Evolutionary conservation across 495 filamentous ascomycete species (phyloP).

Genomic region (Cetradonia linearis): DNA sequence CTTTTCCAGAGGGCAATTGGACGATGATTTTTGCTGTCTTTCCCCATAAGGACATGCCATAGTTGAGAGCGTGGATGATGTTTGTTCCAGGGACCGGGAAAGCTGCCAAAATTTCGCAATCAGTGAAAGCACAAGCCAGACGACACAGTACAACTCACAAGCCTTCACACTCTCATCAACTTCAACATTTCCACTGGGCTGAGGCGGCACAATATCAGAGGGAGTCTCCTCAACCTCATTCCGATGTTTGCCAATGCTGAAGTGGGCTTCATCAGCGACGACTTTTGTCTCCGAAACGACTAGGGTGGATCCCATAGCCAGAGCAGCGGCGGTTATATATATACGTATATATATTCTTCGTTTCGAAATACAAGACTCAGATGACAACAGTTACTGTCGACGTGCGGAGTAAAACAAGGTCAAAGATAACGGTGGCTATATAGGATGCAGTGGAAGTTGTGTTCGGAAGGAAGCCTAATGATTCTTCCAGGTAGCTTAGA

Average conservation of each 20-base stretch:
- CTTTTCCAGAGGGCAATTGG: slow-evolving; percentile 23
- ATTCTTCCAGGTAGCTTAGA: too few relatives aligned
- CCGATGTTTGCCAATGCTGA: not conserved
- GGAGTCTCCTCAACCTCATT: not conserved
- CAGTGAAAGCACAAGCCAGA: not conserved
- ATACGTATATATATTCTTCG: too few relatives aligned
- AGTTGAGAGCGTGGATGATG: slow-evolving; percentile 12
- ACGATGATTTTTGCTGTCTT: slow-evolving; percentile 31
- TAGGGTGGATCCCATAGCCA: not conserved
- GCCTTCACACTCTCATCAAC: slow-evolving; percentile 15
- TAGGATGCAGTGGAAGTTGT: too few relatives aligned
- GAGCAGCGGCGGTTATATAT: not conserved
- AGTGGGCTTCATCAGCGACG: not conserved
- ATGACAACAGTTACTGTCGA: too few relatives aligned
- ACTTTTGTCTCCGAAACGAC: not conserved
- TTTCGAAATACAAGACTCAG: too few relatives aligned
- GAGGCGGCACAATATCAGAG: not conserved
- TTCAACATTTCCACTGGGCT: slow-evolving; percentile 2
- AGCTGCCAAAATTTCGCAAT: not conserved
- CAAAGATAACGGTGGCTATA: too few relatives aligned
- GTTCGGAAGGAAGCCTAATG: too few relatives aligned
- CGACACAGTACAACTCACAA: not conserved
- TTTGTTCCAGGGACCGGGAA: slow-evolving; percentile 12
- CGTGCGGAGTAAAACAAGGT: too few relatives aligned
- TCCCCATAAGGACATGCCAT: slow-evolving; percentile 24